Percentiles rank a stretch among this genome's conserved stretches.
These are phyloP conservation scores for Eimeria tenella DNA, from an alignment of 169 alveolate genomes.

Conservation along the genomic window DNA sequence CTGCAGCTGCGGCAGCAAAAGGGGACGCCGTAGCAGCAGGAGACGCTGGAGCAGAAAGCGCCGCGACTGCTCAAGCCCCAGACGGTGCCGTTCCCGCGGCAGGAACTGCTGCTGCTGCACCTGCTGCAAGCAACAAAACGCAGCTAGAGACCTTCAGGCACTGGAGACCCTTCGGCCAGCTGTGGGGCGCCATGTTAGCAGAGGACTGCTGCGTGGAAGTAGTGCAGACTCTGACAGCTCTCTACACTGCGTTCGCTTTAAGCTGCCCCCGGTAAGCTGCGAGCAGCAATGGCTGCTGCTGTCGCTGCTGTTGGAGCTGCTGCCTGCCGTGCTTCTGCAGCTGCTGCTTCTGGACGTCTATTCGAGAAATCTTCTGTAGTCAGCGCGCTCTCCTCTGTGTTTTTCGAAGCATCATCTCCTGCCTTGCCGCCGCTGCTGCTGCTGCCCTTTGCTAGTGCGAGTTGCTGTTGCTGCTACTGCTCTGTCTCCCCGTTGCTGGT, in stretches of 20 bases:
- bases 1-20: not conserved
- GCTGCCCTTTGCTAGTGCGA: too few relatives aligned
- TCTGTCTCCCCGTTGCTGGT: too few relatives aligned
- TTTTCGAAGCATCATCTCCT: too few relatives aligned
- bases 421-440: too few relatives aligned
- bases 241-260: conserved; percentile 15
- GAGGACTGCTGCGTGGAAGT: conserved; percentile 68
- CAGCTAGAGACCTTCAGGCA: not conserved
- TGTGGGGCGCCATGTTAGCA: conserved; percentile 1
- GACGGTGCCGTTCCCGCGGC: not conserved
- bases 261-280: not conserved
- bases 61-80: too few relatives aligned
- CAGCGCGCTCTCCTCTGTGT: too few relatives aligned
- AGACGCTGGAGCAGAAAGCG: not conserved
- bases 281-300: not conserved
- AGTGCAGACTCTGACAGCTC: conserved; percentile 9
- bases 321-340: too few relatives aligned
- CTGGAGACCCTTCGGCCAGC: conserved; percentile 26
- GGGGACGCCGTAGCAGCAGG: not conserved
- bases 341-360: too few relatives aligned
- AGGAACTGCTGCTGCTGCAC: not conserved
- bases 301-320: not conserved
- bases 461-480: too few relatives aligned
- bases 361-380: too few relatives aligned
- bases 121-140: not conserved